A percentile compares a stretch with the other conserved stretches of the same genome.
Evolutionary conservation across 176 grass and related monocot species (phyloP).

Genomic region (Oryza glumipatula): DNA sequence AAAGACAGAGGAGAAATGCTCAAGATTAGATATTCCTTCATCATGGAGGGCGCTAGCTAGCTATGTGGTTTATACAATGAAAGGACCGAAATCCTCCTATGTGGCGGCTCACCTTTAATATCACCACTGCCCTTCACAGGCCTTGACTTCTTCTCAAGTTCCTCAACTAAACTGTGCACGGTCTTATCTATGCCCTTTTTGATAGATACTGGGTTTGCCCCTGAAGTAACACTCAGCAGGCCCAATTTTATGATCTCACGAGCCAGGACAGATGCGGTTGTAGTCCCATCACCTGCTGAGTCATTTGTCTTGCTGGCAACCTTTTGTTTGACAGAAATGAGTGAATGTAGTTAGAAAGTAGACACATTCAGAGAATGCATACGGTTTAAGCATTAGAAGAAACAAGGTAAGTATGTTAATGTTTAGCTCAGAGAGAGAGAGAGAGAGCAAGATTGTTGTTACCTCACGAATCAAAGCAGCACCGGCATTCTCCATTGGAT

Average conservation of each 20-base stretch:
- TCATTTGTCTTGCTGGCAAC: conserved; percentile 98
- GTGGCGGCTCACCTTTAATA: conserved; percentile 63
- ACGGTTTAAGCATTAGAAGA: not conserved
- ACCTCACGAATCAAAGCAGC: conserved; percentile 90
- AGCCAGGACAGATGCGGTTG: conserved; percentile 87
- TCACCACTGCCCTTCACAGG: conserved; percentile 77
- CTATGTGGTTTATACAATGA: not conserved
- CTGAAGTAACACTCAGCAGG: conserved; percentile 77
- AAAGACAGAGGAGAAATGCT: not conserved
- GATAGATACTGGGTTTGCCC: conserved; percentile 87
- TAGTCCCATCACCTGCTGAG: conserved; percentile 86
- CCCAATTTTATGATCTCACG: conserved; percentile 90
- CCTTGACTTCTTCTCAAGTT: conserved; percentile 87
- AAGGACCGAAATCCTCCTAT: not conserved
- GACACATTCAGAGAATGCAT: not conserved
- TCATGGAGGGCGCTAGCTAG: not conserved
- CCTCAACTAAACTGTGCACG: conserved; percentile 63
- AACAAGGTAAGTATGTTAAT: not conserved
- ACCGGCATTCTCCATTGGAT: conserved; percentile 94
- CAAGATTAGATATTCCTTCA: conserved; percentile 1
- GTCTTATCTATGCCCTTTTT: conserved; percentile 97
- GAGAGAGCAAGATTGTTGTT: conserved; percentile 7
- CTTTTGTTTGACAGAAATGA: conserved; percentile 37
- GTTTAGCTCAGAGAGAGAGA: not conserved
- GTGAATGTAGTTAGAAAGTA: not conserved